Base-by-base conservation (phyloP, 2,329 filamentous ascomycete genomes). In the Pseudocercospora fijiensis region DNA sequence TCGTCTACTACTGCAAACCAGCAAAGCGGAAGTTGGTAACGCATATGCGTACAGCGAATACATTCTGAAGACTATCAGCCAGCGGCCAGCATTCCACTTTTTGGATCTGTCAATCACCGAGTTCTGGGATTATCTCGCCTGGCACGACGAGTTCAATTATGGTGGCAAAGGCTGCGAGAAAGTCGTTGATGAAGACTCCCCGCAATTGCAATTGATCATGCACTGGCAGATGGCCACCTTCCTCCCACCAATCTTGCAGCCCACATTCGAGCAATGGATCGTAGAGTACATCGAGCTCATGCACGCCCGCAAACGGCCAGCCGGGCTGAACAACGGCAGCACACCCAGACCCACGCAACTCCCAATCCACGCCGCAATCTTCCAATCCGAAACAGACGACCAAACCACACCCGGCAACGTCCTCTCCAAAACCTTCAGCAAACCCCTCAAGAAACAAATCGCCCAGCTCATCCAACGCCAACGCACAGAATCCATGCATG, bases 111-210 rank as follows among this genome's bases (percentile, higher is more conserved):
- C 97, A 71, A 95, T 99, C 77, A 96, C 94, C 70, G 95, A 99
- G 76, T 99, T 97, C 78, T 99, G 95, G 95, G 95, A 99, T 76
- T 98, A 97, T 73, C 86, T 99, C 0, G 88, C 97, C 3, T 99
- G 95, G 95, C 98, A 98, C 70, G 95, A 99, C 71, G 92, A 97
- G 78, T 97, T 94, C 83, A 99, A 99, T 81, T 98, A 98, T 73
- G 96, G 95, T 61, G 95, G 95, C 65, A 96, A 96, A 73, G 95
- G 91, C 3, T 96, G 92, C 69, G 86, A 89, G 57, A 86, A 95
- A 72, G 90, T 97, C 3, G 83, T 90, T 7, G 88, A 88, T 70
- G 83, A 83, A 9, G 91, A 94, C 71, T 87, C 90, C 51, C 92
- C 97, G 75, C 84, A 86, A 2, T 84, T 98, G 13, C 90, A 97